Conservation (phyloP, 805 yeast genomes). For the Cyberlindnera galapagoensis region DNA sequence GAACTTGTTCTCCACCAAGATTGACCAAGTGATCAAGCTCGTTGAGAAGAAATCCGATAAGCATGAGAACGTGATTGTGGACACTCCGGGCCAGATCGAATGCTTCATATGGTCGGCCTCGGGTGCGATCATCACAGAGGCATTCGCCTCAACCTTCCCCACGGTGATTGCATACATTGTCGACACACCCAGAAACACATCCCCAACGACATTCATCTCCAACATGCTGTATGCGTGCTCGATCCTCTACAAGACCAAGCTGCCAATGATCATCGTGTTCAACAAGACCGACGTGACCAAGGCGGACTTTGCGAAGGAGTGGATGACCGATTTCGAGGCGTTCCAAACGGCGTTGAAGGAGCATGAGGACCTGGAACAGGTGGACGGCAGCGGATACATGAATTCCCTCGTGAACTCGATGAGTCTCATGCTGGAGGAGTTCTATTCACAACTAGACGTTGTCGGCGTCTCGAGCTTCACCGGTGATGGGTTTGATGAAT, state of each 20-base stretch:
- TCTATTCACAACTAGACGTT: conserved; percentile 86
- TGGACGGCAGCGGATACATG: conserved; percentile 84
- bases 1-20: conserved; percentile 87
- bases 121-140: conserved; percentile 93
- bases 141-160: conserved; percentile 93
- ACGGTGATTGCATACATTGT: conserved; percentile 93
- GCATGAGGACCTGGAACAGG: conserved; percentile 61
- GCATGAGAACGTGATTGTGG: conserved; percentile 71
- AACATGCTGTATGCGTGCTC: conserved; percentile 99
- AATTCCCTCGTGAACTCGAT: conserved; percentile 86
- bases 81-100: conserved; percentile 98
- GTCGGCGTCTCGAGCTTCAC: conserved; percentile 91
- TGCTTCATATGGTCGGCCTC: conserved; percentile 98
- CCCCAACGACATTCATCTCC: conserved; percentile 96
- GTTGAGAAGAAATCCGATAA: conserved; percentile 66
- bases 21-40: conserved; percentile 86
- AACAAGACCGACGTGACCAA: conserved; percentile 88
- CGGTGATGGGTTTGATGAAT: conserved; percentile 92
- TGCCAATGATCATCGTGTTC: conserved; percentile 95
- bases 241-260: conserved; percentile 86
- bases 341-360: conserved; percentile 74
- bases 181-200: conserved; percentile 90
- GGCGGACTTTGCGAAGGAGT: conserved; percentile 83
- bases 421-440: conserved; percentile 94
- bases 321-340: conserved; percentile 96